Base-by-base conservation (phyloP, 805 yeast species). In the Lachancea sp. region DNA sequence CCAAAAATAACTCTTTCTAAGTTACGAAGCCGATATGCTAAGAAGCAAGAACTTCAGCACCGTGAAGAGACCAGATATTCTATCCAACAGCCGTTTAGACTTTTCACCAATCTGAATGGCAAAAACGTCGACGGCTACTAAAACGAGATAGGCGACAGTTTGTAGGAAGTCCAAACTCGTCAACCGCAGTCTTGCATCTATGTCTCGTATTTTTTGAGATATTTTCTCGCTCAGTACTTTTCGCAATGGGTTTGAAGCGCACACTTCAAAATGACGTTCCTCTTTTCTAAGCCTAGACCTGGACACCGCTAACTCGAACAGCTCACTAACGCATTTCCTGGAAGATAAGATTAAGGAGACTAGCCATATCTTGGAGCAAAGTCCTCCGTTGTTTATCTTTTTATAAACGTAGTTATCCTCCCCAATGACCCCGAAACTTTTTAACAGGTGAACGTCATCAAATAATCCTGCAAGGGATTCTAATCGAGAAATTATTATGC, bases 341-440 rank as follows among this genome's bases (percentile, higher is more conserved):
- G 48, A 37, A 2, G 59, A 46, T 15, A 59, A 45, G 2, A 57
- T 2, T n/a, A 55, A 39, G 1, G 61, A 51, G 1, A 52, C 37
- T 11, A 58, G 46, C 64, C 64, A 59, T 9, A 58, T 21, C 30
- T 52, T 58, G 2, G 59, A 54, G 12, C 60, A 60, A 34, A 54
- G 31, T 17, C 51, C 50, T 12, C 59, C 52, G 29, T 52, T 53
- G 36, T 56, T 55, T 9, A 59, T 36, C 16, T 47, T 48, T 29
- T 45, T 41, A 38, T 55, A 58, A 2, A 59, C 23, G 21, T 47
- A 34, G 37, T 55, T 59, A 3, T 40, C 16, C 18, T 55, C 61
- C 23, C 49, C 46, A 3, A 59, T 54, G 5, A 59, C 37, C 3
- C 63, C 63, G 16, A 58, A 29, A 35, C 56, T 55, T 38, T 47